Evolutionary conservation across 352 stramenopile species (phyloP), one percentile per base, ranked within the genome.

Genomic region (Nothophytophthora sp.): DNA sequence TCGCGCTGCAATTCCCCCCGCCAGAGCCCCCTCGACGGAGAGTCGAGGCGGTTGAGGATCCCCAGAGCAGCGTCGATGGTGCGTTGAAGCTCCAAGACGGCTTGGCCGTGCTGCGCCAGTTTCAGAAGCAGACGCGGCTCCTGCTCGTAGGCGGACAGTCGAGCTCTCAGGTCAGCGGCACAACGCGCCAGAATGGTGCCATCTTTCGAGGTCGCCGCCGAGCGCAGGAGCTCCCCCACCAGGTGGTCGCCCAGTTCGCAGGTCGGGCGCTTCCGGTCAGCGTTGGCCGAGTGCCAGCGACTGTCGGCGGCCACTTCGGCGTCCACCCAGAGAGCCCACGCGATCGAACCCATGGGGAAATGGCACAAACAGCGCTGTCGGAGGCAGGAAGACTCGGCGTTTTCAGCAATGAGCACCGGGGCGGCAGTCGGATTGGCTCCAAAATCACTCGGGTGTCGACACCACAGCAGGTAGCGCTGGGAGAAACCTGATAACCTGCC

Each of bases 51-150:
- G n/a, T 35, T 8, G 6, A 54, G 27, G 7, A 45, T 13, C 15
- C 42, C 16, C 24, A 54, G 6, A 8, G 34, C 25, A 2, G 34
- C 25, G 10, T 43, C 15, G 2, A 38, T 23, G 10, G 15, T 41
- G 25, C 33, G 39, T 30, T 63, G 18, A 9, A 42, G 45, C 4
- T 47, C 19, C 20, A 24, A 24, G 7, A 52, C 16, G 11, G 52
- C 43, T 18, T 28, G 33, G 9, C 38, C 46, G 28, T 38, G 35
- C 32, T 52, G 28, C 33, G 46, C 45, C 13, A 63, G 36, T 34
- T 57, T 39, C 8, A 51, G 15, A 11, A 63, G 39, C 20, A 57
- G 33, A 19, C 54, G 37, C 16, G 10, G 20, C 42, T 63, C 32
- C 15, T 56, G 27, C 19, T 56, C 34, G 47, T 62, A 56, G 9